Percentiles rank a stretch among this genome's conserved stretches.
These are phyloP conservation scores for Naematelia aurantialba DNA, from an alignment of 768 basidiomycete species.

Conservation along the genomic window DNA sequence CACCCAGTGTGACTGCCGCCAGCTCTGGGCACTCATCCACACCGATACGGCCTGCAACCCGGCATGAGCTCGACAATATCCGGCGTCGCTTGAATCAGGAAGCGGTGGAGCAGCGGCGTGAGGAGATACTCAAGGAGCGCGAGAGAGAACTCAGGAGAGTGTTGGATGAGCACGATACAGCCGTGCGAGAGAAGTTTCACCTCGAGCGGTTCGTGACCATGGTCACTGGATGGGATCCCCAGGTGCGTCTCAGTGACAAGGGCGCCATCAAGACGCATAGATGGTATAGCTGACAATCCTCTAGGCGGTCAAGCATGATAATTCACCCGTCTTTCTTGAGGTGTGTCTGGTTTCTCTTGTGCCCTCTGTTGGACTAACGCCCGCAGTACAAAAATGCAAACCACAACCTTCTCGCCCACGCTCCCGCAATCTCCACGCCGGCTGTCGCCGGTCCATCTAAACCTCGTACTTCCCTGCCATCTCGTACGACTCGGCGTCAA, in stretches of 20 bases:
- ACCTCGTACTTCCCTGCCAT: conserved; percentile 17
- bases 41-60: conserved; percentile 14
- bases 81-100: conserved; percentile 21
- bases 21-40: background rate
- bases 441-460: conserved; percentile 30
- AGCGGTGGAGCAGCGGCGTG: conserved; percentile 21
- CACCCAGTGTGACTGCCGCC: background rate
- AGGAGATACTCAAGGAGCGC: conserved; percentile 59
- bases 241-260: conserved; percentile 53
- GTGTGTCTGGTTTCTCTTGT: conserved; percentile 52
- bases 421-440: conserved; percentile 47
- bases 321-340: conserved; percentile 66
- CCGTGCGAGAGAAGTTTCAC: conserved; percentile 80
- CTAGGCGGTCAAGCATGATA: conserved; percentile 70
- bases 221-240: conserved; percentile 67
- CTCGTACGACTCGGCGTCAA: conserved; percentile 39
- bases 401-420: conserved; percentile 59
- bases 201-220: conserved; percentile 74
- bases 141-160: conserved; percentile 61
- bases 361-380: background rate
- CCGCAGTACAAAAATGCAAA: conserved; percentile 59
- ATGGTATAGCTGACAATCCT: conserved; percentile 1
- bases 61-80: conserved; percentile 24
- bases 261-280: conserved; percentile 9
- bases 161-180: conserved; percentile 40